These are phyloP conservation scores for Pulveroboletus sp. DNA, from an alignment of 1,284 basidiomycete genomes.

Conservation along the genomic window DNA sequence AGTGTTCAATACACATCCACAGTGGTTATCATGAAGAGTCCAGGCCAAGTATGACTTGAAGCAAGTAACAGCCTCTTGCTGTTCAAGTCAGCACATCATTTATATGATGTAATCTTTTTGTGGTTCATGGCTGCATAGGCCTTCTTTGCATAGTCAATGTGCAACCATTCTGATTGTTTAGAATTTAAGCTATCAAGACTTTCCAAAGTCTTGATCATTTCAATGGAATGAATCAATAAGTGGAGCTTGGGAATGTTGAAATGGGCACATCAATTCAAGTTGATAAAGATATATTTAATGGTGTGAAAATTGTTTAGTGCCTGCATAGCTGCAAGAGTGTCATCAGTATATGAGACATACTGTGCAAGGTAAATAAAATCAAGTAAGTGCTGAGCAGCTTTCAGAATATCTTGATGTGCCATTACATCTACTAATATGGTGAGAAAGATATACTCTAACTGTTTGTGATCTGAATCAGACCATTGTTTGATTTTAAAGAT, in stretches of 20 bases:
- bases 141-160: too few relatives aligned
- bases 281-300: not conserved
- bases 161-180: too few relatives aligned
- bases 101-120: too few relatives aligned
- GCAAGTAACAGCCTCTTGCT: too few relatives aligned
- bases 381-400: not conserved
- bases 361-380: not conserved
- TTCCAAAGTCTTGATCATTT: slow-evolving; percentile 1
- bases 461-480: not conserved
- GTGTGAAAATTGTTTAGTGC: not conserved
- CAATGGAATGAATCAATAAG: slow-evolving; percentile 12
- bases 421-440: not conserved
- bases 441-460: not conserved
- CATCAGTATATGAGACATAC: not conserved
- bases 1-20: too few relatives aligned
- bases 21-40: too few relatives aligned
- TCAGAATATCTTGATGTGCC: not conserved
- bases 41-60: too few relatives aligned
- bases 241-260: slow-evolving; percentile 29
- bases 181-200: slow-evolving; percentile 10
- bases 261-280: not conserved
- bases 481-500: not conserved
- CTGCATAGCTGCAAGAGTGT: not conserved
- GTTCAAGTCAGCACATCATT: too few relatives aligned
- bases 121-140: too few relatives aligned